Evolutionary conservation across 306 rosid genomes (phyloP), one percentile per base, ranked within the genome.

Genomic region (Spatholobus suberectus): DNA sequence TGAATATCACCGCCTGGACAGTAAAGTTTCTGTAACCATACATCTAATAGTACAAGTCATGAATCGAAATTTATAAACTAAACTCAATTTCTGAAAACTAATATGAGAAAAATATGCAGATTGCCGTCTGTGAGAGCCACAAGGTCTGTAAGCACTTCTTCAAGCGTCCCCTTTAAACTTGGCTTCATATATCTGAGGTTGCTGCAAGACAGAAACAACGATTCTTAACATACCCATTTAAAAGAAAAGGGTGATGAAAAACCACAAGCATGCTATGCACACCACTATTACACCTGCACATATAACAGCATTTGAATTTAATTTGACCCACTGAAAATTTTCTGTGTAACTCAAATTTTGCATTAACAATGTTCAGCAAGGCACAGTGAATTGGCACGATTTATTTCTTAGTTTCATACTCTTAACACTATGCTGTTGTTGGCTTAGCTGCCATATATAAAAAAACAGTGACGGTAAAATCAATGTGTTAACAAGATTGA

Each of bases 161-260:
- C 92, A 95, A n/a, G 84, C 87, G 61, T 83, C 90, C 68, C 88
- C 89, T 77, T 77, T 85, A 88, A 93, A 93, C 91, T 87, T 96
- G 26, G 94, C 92, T 84, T 93, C 96, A 63, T 93, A 96, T 8
- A 83, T 77, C 85, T 92, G 91, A 1, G 97, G 97, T 90, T 85
- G 88, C 99, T 96, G 94, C 92, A 85, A 83, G 18, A 86, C 8
- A 73, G 9, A 70, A 71, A 12, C 54, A 52, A 46, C 6, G 32
- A 24, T 4, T 46, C 12, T 58, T 29, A 5, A 79, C 20, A 76
- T 52, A 38, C 54, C 18, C 17, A 14, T 58, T 54, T 8, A 47
- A 41, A 73, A 15, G n/a, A 73, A 32, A 44, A 37, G 17, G 3
- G 15, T n/a, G 73, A 62, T 20, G 14, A 76, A 67, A 59, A 49